Evolutionary conservation across 495 filamentous ascomycete species (phyloP).

Genomic region (Geoglossum glabrum): DNA sequence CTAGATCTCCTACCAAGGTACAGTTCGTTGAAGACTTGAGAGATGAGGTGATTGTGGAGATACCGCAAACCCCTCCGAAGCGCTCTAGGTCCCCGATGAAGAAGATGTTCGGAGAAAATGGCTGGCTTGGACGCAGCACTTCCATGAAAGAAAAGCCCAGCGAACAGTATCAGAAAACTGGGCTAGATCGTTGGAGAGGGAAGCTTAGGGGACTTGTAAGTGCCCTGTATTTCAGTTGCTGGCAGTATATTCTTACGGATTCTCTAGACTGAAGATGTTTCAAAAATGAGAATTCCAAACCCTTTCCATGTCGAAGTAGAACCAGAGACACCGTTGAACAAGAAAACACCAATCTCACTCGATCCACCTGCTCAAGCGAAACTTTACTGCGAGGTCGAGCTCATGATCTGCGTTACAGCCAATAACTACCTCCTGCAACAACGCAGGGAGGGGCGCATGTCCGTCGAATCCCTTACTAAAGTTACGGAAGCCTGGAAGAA

Average conservation of each 20-base stretch:
- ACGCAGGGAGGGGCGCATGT: constrained; percentile 25
- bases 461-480: constrained; percentile 26
- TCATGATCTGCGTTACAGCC: constrained; percentile 30
- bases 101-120: constrained; percentile 31
- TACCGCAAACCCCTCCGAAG: constrained; percentile 12
- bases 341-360: constrained; percentile 25
- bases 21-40: background rate
- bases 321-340: background rate
- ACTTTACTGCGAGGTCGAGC: constrained; percentile 33
- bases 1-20: background rate
- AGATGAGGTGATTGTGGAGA: constrained; percentile 1
- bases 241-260: background rate
- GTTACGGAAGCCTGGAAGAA: constrained; percentile 24
- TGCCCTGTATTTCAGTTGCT: background rate
- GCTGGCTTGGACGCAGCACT: constrained; percentile 25
- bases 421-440: constrained; percentile 31
- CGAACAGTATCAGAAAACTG: constrained; percentile 14
- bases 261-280: constrained; percentile 13
- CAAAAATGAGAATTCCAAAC: constrained; percentile 11
- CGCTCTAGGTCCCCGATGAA: constrained; percentile 26
- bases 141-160: constrained; percentile 1
- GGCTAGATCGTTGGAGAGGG: constrained; percentile 21
- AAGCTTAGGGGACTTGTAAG: constrained; percentile 29
- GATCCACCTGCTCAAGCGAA: constrained; percentile 25
- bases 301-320: background rate